Evolutionary conservation across 2,329 filamentous ascomycete genomes (phyloP).

Genomic region (Amylocarpus encephaloides): DNA sequence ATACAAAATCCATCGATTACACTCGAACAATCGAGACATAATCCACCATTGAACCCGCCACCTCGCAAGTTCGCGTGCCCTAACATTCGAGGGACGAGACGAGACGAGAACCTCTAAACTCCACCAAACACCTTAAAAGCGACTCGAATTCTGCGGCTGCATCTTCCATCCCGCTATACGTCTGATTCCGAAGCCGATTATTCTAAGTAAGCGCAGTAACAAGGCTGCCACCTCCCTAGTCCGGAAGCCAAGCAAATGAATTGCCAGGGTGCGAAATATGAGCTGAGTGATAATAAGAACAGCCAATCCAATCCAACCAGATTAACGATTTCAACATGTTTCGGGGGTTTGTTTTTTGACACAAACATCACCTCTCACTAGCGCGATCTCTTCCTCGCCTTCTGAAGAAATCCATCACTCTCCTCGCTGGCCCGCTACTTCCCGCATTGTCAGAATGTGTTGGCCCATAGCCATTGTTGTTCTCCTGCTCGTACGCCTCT

Average conservation of each 20-base stretch:
- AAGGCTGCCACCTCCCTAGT: neutral
- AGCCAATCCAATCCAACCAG: constrained; percentile 8
- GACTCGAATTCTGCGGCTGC: too few species aligned
- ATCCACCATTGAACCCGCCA: too few species aligned
- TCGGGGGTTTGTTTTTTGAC: neutral
- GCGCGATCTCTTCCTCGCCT: constrained; percentile 65
- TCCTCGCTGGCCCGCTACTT: constrained; percentile 78
- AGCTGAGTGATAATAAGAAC: neutral
- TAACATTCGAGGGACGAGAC: too few species aligned
- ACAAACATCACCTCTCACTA: constrained; percentile 26
- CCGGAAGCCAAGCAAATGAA: neutral
- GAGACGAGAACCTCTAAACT: too few species aligned
- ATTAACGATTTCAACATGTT: constrained; percentile 22
- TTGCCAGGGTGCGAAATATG: neutral
- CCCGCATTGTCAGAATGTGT: constrained; percentile 60
- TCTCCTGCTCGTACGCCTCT: constrained; percentile 79
- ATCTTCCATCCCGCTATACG: too few species aligned
- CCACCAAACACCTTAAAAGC: too few species aligned
- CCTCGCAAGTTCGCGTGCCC: too few species aligned
- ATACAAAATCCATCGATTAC: too few species aligned
- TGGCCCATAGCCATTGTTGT: constrained; percentile 51
- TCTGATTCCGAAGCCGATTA: too few species aligned
- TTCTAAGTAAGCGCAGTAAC: too few species aligned
- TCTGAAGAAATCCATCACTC: constrained; percentile 98
- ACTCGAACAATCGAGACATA: too few species aligned